Evolutionary conservation across 176 grass and related monocot genomes (phyloP).

Genomic region (Echinochloa phyllopogon): DNA sequence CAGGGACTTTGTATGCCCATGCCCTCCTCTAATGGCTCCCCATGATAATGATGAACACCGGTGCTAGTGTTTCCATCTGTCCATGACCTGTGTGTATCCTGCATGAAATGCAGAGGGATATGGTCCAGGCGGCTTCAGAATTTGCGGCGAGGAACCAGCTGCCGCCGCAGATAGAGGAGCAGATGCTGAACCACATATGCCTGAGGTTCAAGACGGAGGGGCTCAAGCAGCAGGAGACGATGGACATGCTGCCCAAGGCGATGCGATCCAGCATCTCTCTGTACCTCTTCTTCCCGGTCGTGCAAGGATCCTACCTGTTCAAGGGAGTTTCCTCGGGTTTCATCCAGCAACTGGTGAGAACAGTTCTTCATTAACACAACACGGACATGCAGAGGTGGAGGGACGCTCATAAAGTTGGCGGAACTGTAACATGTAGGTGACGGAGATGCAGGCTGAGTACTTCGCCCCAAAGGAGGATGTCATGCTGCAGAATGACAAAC

Average conservation of each 20-base stretch:
- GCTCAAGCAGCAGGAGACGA: constrained; percentile 76
- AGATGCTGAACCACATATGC: constrained; percentile 90
- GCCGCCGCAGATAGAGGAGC: constrained; percentile 68
- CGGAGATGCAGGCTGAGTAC: constrained; percentile 68
- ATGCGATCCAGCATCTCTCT: constrained; percentile 77
- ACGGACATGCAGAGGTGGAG: neutral
- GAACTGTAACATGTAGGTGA: constrained; percentile 3
- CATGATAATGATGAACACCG: too few species aligned
- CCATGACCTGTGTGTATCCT: neutral
- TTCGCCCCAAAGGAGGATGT: constrained; percentile 84
- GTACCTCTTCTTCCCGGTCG: constrained; percentile 69
- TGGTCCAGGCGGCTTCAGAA: constrained; percentile 68
- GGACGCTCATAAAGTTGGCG: neutral
- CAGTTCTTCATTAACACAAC: neutral
- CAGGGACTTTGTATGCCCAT: constrained; percentile 78
- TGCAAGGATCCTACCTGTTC: constrained; percentile 76
- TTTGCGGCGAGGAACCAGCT: constrained; percentile 86
- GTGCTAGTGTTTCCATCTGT: too few species aligned
- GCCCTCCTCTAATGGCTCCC: neutral
- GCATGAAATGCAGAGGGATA: constrained; percentile 67
- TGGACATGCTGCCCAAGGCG: constrained; percentile 77
- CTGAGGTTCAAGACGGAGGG: constrained; percentile 85
- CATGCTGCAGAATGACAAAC: constrained; percentile 78
- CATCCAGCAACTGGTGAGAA: constrained; percentile 78
- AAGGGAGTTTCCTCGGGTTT: constrained; percentile 76